Evolutionary conservation across 345 rosid species (phyloP), one percentile per base, ranked within the genome.

Genomic region (Raphanus sativus): DNA sequence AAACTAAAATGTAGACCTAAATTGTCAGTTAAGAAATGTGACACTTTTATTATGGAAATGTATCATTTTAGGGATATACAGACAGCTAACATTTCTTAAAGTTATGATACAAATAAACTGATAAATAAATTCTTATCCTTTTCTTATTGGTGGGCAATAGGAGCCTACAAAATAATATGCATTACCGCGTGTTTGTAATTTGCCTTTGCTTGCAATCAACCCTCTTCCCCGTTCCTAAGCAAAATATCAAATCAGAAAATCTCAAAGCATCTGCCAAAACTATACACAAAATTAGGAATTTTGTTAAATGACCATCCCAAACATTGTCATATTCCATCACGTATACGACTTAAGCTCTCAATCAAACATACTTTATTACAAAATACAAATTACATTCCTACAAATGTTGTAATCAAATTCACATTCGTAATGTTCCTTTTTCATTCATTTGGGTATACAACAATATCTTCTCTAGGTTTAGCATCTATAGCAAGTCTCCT

Each of bases 141-240:
- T 60, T 2, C 59, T 16, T 1, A 36, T 62, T 48, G 55, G 55
- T 48, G n/a, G n/a, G 38, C 50, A 38, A 63, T 17, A 40, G 12
- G 8, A 38, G 55, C 62, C 32, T 13, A 48, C n/a, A 61, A 62
- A 0, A 38, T 38, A 62, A 61, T 50, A 79, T 69, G 70, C 78
- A 40, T 36, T 73, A 0, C 68, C 69, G 59, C 74, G 69, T 73
- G 55, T 8, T 45, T 38, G 36, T 48, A 52, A 73, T 6, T 62
- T 36, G 58, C 74, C 52, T 61, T 67, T 67, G 61, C 78, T 74
- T 79, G 78, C 75, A 79, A 69, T 79, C 78, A 54, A 74, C 30
- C 59, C 8, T 74, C 72, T 55, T 55, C 55, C 69, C 29, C 67
- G 5, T 32, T 42, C 10, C 4, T 40, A 74, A 73, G 78, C 75